These are phyloP conservation scores for Pichia nanzhaoensis DNA, from an alignment of 805 yeast genomes.

Conservation along the genomic window DNA sequence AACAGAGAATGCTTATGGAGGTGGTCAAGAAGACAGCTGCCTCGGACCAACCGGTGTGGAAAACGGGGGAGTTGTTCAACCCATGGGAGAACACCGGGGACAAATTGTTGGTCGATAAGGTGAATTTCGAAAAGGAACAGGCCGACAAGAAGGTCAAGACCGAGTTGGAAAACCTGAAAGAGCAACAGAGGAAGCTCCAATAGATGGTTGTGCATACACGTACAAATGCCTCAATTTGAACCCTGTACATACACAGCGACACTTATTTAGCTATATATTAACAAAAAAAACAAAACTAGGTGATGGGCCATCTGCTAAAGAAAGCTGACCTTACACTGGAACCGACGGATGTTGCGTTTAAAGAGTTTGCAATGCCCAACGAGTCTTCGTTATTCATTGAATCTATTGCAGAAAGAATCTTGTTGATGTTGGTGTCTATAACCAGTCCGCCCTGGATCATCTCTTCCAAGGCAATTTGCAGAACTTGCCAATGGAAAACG, in stretches of 20 bases:
- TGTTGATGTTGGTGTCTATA: constrained; percentile 77
- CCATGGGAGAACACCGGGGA: constrained; percentile 53
- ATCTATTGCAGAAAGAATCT: constrained; percentile 80
- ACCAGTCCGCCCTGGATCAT: constrained; percentile 98
- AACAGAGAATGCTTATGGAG: constrained; percentile 63
- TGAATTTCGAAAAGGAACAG: constrained; percentile 40
- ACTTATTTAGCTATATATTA: too few relatives aligned
- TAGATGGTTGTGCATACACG: background rate
- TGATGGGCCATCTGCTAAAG: constrained; percentile 16
- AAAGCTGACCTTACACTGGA: background rate
- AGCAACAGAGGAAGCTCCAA: constrained; percentile 27
- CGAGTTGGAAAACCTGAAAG: constrained; percentile 37
- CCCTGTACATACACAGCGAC: too few relatives aligned
- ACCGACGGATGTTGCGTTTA: constrained; percentile 1
- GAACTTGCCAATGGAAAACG: constrained; percentile 98
- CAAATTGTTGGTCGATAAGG: constrained; percentile 34
- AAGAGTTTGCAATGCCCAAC: constrained; percentile 6
- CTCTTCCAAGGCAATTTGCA: constrained; percentile 86
- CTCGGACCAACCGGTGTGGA: constrained; percentile 78
- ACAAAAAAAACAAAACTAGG: background rate
- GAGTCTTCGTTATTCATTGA: constrained; percentile 50
- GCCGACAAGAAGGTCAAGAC: constrained; percentile 35
- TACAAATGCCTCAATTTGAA: too few relatives aligned
- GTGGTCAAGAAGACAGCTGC: constrained; percentile 57
- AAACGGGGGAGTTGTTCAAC: constrained; percentile 59